Evolutionary conservation across 495 filamentous ascomycete species (phyloP).

Genomic region (Daldinia caldariorum): DNA sequence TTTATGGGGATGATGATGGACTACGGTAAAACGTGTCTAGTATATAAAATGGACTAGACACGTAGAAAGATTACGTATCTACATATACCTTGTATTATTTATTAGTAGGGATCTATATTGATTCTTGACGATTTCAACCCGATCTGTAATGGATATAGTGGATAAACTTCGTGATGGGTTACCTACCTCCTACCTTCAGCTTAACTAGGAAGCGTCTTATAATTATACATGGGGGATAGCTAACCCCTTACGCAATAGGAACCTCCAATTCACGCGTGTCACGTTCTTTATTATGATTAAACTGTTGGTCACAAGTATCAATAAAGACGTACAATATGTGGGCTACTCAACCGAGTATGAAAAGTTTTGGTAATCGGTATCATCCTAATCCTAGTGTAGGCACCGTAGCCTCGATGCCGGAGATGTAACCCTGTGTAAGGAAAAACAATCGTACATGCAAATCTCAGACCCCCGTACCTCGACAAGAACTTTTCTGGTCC

Average conservation of each 20-base stretch:
- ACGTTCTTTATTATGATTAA: neutral
- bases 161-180: neutral
- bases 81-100: too few species aligned
- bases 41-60: neutral
- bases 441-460: slow-evolving; percentile 52
- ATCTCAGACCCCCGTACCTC: slow-evolving; percentile 36
- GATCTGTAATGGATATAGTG: neutral
- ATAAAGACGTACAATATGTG: neutral
- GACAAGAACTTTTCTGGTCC: slow-evolving; percentile 48
- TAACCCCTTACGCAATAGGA: neutral
- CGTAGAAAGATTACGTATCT: neutral
- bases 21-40: neutral
- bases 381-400: slow-evolving; percentile 49
- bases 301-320: slow-evolving; percentile 8
- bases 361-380: slow-evolving; percentile 45
- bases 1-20: neutral
- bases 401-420: slow-evolving; percentile 42
- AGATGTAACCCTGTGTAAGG: slow-evolving; percentile 42
- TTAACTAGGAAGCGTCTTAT: neutral
- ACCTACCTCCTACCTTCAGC: too few species aligned
- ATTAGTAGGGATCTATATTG: neutral
- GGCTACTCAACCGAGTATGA: slow-evolving; percentile 27
- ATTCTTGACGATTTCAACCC: neutral
- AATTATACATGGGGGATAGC: neutral
- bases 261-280: neutral